Evolutionary conservation across 2,329 filamentous ascomycete species (phyloP).

Genomic region (Fusarium protoensiforme): DNA sequence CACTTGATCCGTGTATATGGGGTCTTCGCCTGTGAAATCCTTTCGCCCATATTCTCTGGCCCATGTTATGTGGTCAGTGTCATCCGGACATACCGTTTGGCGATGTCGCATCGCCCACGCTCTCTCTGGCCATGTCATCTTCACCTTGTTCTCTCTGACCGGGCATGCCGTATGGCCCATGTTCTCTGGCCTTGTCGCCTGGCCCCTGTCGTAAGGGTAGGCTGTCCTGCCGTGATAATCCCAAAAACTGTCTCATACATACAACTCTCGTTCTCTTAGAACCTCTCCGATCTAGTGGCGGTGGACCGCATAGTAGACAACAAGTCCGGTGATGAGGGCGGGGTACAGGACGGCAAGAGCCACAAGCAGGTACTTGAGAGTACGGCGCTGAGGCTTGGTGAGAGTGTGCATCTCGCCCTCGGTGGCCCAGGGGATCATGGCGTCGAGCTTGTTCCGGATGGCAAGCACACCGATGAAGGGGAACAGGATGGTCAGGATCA

Average conservation of each 20-base stretch:
- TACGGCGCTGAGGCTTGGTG: slow-evolving; percentile 45
- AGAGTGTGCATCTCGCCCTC: slow-evolving; percentile 56
- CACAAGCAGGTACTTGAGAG: slow-evolving; percentile 52
- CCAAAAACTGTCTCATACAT: slow-evolving; percentile 12
- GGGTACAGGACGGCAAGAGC: slow-evolving; percentile 48
- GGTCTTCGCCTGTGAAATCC: neutral
- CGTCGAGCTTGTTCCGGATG: slow-evolving; percentile 57
- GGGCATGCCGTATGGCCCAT: neutral
- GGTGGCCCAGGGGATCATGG: slow-evolving; percentile 60
- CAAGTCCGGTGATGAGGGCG: slow-evolving; percentile 45
- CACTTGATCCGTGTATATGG: neutral
- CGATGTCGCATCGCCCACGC: neutral
- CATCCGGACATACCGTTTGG: neutral
- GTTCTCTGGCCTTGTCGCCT: neutral
- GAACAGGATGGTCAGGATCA: slow-evolving; percentile 53
- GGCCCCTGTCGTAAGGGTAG: neutral
- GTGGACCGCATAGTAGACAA: slow-evolving; percentile 45
- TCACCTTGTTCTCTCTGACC: neutral
- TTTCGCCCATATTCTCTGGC: neutral
- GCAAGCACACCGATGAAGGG: slow-evolving; percentile 60
- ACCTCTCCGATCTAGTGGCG: neutral
- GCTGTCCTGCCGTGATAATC: neutral
- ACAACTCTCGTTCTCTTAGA: neutral
- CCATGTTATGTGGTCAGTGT: neutral
- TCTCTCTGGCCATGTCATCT: neutral